Evolutionary conservation across 1,284 basidiomycete species (phyloP), one percentile per base, ranked within the genome.

Genomic region (Takashimella tepidaria): DNA sequence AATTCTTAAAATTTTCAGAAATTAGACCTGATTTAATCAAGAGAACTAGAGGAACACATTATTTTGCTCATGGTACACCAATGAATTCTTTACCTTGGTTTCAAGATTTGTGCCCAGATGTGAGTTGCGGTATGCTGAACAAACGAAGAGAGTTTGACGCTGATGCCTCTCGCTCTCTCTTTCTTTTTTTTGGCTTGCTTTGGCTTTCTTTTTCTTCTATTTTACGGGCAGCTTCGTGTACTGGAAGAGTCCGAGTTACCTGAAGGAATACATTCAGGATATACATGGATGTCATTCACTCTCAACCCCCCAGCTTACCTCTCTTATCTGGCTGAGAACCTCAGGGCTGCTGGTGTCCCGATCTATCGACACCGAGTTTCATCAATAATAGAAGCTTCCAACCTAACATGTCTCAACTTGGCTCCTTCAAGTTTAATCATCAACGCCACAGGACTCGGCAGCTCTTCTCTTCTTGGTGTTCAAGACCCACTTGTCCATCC

Each of bases 381-480:
- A 10, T 69, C 71, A 0, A 53, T 77, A 13, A 70, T 74, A 48
- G 70, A 77, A 53, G 73, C 70, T 12, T 27, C 31, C 24, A 55
- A 46, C 22, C 31, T 37, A 8, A 8, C 31, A 8, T 37, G 10
- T 16, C 16, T 16, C 16, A 37, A 8, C 31, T 49, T 69, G 0
- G 50, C 50, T 20, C 16, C 41, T 8, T 44, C 61, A 31, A 66
- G 67, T 5, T 47, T 79, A 5, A 68, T 80, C 6, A 69, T 81
- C 46, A 80, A 81, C 51, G 77, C 77, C 1, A 77, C 76, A 0
- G 79, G 78, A 3, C 58, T 68, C 2, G 87, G 87, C 11, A 83
- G 88, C 10, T 79, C 83, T 11, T 81, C 81, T 16, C 78, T 93
- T 11, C 82, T 87, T n/a, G 90, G 89, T 3, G 84, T 93, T 2